These are phyloP conservation scores for Achlya hypogyna DNA, from an alignment of 352 stramenopile genomes.

Conservation along the genomic window DNA sequence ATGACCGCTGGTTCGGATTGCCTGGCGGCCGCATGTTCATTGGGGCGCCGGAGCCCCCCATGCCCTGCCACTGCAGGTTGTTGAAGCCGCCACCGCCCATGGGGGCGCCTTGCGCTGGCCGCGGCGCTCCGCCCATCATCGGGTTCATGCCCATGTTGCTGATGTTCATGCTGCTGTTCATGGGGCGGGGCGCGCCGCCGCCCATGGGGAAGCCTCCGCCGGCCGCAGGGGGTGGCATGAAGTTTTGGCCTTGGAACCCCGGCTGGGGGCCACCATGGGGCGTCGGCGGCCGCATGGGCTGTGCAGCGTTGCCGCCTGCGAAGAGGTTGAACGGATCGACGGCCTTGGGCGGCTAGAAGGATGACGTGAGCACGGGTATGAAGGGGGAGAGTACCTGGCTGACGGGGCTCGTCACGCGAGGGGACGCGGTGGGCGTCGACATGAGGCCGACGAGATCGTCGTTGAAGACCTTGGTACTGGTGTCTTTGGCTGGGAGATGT, in stretches of 20 bases:
- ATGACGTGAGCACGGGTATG: not conserved
- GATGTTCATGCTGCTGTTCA: conserved; percentile 59
- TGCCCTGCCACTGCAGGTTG: conserved; percentile 73
- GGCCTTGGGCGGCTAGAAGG: conserved; percentile 19
- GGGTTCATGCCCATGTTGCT: conserved; percentile 70
- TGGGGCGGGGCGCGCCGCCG: conserved; percentile 26
- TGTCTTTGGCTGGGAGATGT: conserved; percentile 33
- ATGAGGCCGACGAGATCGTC: conserved; percentile 67
- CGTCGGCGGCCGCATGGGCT: conserved; percentile 9
- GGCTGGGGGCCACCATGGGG: conserved; percentile 26
- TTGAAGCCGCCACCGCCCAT: conserved; percentile 45
- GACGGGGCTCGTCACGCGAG: conserved; percentile 30
- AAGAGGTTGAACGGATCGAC: conserved; percentile 76
- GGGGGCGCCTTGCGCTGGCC: not conserved
- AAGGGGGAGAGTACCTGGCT: not conserved
- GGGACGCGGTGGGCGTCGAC: conserved; percentile 19
- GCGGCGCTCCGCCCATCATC: conserved; percentile 8
- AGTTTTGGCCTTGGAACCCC: conserved; percentile 24
- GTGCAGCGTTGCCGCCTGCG: conserved; percentile 21
- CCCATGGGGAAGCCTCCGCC: conserved; percentile 40
- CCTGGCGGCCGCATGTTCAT: not conserved
- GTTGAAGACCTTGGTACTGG: conserved; percentile 55
- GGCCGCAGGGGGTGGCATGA: conserved; percentile 26
- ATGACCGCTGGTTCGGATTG: not conserved
- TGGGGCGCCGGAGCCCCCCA: conserved; percentile 40